Conservation (phyloP, 179 eudicot genomes). For the Beta lomatogona region DNA sequence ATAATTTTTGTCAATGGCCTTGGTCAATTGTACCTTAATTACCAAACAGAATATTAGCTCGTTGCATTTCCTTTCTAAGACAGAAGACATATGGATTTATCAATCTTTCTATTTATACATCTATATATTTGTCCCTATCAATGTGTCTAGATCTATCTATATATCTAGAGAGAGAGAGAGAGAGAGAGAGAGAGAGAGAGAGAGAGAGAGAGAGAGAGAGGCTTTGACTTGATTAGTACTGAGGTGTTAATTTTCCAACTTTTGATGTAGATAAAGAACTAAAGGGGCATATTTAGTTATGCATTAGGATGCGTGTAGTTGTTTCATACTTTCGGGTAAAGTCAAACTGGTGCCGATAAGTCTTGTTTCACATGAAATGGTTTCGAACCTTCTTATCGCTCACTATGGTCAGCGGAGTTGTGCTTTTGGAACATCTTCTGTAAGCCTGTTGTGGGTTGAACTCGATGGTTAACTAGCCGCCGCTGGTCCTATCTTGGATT, state of each 20-base stretch:
- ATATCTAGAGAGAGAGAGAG: too few species aligned
- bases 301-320: not conserved
- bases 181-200: too few species aligned
- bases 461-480: not conserved
- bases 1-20: not conserved
- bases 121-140: too few species aligned
- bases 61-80: not conserved
- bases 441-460: not conserved
- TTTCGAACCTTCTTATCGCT: not conserved
- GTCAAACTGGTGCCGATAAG: not conserved
- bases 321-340: not conserved
- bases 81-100: not conserved
- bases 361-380: too few species aligned
- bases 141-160: too few species aligned
- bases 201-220: too few species aligned
- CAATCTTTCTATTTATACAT: too few species aligned
- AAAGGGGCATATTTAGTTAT: too few species aligned
- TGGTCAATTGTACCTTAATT: not conserved
- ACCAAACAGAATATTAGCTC: not conserved
- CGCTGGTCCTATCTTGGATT: not conserved
- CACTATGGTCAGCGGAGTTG: not conserved
- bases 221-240: too few species aligned
- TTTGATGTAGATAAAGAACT: not conserved
- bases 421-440: not conserved
- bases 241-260: too few species aligned